Evolutionary conservation across 768 basidiomycete genomes (phyloP).

Genomic region (Coprinopsis marcescibilis): DNA sequence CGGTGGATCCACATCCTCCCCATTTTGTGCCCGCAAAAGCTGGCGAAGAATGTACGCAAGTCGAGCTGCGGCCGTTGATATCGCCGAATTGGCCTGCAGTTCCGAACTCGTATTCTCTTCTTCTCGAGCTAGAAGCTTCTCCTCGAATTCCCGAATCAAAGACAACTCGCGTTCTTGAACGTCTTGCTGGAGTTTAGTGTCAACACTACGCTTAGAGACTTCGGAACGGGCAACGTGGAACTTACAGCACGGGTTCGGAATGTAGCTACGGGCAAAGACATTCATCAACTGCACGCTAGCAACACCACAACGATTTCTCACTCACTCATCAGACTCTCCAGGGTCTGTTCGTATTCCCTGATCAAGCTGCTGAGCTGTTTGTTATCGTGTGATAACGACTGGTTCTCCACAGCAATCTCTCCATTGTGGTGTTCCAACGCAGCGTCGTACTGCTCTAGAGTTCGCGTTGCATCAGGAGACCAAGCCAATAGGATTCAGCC

Average conservation of each 20-base stretch:
- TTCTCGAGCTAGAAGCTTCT: slow-evolving; percentile 70
- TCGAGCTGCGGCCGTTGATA: slow-evolving; percentile 64
- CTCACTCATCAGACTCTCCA: slow-evolving; percentile 87
- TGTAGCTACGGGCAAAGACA: slow-evolving; percentile 27
- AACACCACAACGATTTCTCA: slow-evolving; percentile 16
- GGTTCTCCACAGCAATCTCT: slow-evolving; percentile 77
- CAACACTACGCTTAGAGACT: slow-evolving; percentile 2
- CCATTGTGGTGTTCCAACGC: slow-evolving; percentile 89
- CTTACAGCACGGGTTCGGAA: slow-evolving; percentile 90
- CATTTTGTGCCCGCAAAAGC: slow-evolving; percentile 62
- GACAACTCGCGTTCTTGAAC: slow-evolving; percentile 90
- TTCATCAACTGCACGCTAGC: slow-evolving; percentile 6
- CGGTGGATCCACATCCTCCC: slow-evolving; percentile 47
- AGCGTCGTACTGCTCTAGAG: slow-evolving; percentile 78
- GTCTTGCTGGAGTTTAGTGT: slow-evolving; percentile 55
- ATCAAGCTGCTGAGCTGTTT: slow-evolving; percentile 88
- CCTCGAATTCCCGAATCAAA: slow-evolving; percentile 86
- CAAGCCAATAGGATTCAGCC: not conserved
- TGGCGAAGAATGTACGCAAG: slow-evolving; percentile 66
- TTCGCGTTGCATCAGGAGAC: slow-evolving; percentile 1
- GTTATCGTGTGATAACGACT: slow-evolving; percentile 84
- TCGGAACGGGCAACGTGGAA: slow-evolving; percentile 15
- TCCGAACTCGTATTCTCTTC: slow-evolving; percentile 57
- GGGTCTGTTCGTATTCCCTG: slow-evolving; percentile 94
- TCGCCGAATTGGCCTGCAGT: slow-evolving; percentile 55